Evolutionary conservation across 2,329 filamentous ascomycete genomes (phyloP), one percentile per base, ranked within the genome.

Genomic region (Waltergamsia citrina): DNA sequence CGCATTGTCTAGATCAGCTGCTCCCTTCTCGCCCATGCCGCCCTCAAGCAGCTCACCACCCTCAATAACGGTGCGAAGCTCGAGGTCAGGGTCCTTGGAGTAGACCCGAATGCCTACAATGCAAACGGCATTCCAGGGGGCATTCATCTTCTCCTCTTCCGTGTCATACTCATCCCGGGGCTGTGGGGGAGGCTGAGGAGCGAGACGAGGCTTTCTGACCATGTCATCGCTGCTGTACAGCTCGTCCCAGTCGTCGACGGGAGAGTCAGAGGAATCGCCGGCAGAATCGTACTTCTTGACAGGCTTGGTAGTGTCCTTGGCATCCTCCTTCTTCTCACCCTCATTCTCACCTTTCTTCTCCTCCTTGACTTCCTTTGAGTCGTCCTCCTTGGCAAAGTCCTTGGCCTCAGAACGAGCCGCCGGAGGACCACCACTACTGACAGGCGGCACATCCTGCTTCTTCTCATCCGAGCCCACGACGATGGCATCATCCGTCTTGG

Each of bases 101-200:
- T 78, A 80, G 6, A 80, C 68, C 5, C 73, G 65, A 33, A 80
- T 56, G 0, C 76, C 74, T 0, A 80, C 65, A 14, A 78, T 69
- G 34, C 66, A 71, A 29, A 79, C 65, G 4, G 75, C 74, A 47
- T 79, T 78, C 75, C 76, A 80, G 2, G 72, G 69, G 17, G 72
- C 65, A 1, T 65, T 52, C 44, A 63, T 57, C 39, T 67, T 70
- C 44, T 78, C 71, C 37, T 75, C 72, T n/a, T 74, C 69, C 0
- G 65, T 67, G 15, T 71, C 66, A 24, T 71, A 69, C 3, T 61
- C 54, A 6, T 61, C 58, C 5, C 48, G 47, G 4, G 48, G 44
- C 2, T 50, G 42, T 0, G 57, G 44, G 1, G 56, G 50, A 2
- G 58, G 46, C 7, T 59, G 54, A 24, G 57, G 53, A 3, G 55